Percentiles rank a stretch among this genome's conserved stretches.
These are phyloP conservation scores for Echria macrotheca DNA, from an alignment of 495 filamentous ascomycete species.

Conservation along the genomic window DNA sequence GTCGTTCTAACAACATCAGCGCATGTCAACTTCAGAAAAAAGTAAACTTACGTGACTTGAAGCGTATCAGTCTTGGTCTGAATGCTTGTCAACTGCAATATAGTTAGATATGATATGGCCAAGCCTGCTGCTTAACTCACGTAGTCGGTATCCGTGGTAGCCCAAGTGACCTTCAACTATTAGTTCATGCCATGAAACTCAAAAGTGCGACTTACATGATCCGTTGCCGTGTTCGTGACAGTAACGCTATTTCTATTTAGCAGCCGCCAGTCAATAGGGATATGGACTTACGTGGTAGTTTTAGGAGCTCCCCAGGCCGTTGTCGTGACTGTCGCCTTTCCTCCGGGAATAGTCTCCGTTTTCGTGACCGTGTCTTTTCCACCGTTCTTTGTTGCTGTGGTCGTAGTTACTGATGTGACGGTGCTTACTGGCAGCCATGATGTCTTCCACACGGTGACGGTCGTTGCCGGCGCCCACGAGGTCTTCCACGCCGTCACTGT, in stretches of 20 bases:
- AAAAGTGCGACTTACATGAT: not conserved
- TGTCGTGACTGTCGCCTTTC: not conserved
- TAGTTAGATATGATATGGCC: no score
- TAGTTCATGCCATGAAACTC: not conserved
- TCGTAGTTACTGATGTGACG: not conserved
- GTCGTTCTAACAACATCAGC: no score
- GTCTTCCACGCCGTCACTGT: no score
- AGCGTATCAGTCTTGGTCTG: no score
- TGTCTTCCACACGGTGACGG: not conserved
- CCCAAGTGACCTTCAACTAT: not conserved
- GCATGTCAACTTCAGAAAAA: no score
- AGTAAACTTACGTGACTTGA: no score
- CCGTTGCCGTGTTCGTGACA: not conserved
- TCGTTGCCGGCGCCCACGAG: not conserved
- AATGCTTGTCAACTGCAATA: no score
- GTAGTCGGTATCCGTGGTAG: no score
- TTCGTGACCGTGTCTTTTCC: not conserved
- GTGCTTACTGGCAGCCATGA: not conserved
- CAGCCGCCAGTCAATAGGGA: no score
- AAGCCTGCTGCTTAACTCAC: no score
- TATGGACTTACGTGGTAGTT: not conserved
- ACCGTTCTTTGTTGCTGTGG: not conserved
- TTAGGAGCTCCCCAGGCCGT: not conserved
- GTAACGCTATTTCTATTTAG: constrained; percentile 1
- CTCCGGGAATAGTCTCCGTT: not conserved